Conservation (phyloP, 2,329 filamentous ascomycete species). For the Paecilomyces fulvus region DNA sequence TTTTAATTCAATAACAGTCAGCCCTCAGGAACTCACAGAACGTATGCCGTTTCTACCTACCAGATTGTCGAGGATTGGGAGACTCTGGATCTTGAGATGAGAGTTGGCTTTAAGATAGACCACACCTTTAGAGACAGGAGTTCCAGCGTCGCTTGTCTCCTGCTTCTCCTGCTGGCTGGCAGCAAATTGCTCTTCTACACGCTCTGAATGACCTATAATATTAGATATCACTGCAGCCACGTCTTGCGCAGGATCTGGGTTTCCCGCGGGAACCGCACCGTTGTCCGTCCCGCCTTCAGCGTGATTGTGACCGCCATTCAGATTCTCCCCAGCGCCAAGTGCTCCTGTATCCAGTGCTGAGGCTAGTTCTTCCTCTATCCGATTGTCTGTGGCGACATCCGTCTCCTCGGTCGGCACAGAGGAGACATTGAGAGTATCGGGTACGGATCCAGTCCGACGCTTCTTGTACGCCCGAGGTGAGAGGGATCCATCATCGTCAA, state of each 20-base stretch:
- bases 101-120: conserved; percentile 36
- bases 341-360: conserved; percentile 24
- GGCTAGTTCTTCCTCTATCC: conserved; percentile 29
- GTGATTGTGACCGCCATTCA: conserved; percentile 14
- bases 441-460: conserved; percentile 27
- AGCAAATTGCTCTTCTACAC: conserved; percentile 31
- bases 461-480: conserved; percentile 32
- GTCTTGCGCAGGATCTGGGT: conserved; percentile 22
- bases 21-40: conserved; percentile 5
- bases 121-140: conserved; percentile 20
- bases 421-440: conserved; percentile 14
- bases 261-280: conserved; percentile 12
- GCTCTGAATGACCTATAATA: conserved; percentile 37
- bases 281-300: conserved; percentile 11
- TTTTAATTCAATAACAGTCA: conserved; percentile 16
- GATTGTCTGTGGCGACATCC: conserved; percentile 20
- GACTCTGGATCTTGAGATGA: conserved; percentile 48
- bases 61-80: conserved; percentile 54
- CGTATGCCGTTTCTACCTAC: conserved; percentile 30
- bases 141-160: conserved; percentile 18
- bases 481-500: conserved; percentile 21
- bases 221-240: conserved; percentile 33
- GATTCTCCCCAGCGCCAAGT: conserved; percentile 17
- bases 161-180: conserved; percentile 24
- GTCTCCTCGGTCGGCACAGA: conserved; percentile 10